Percentiles rank a stretch among this genome's conserved stretches.
phyloP scores from a whole-genome alignment of 768 basidiomycete species.

The Asterophora parasitica region DNA sequence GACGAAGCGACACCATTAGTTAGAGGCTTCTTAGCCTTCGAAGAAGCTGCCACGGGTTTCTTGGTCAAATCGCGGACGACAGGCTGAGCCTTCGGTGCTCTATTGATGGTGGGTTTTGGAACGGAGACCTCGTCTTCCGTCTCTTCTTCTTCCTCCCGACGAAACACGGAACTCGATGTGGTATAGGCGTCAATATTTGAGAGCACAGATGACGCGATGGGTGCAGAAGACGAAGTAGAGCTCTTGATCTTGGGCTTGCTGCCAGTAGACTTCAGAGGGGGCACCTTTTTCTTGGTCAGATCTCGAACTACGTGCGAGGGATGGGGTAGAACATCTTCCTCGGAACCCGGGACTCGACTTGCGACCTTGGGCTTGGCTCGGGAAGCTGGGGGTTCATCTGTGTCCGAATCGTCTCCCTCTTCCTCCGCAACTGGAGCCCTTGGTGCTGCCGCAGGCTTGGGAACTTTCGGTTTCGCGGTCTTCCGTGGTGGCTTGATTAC shows the following conservation, averaged over 20 bases:
- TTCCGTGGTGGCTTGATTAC: conserved; percentile 8
- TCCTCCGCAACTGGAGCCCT: no score
- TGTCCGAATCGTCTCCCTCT: no score
- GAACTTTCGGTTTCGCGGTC: neutral
- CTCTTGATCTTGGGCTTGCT: conserved; percentile 7
- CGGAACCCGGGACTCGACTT: no score
- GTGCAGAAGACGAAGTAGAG: neutral
- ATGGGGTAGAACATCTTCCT: neutral
- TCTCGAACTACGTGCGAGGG: conserved; percentile 14
- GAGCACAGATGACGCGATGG: neutral
- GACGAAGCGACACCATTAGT: neutral
- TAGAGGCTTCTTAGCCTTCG: neutral
- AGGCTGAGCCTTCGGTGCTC: neutral
- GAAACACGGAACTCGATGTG: neutral
- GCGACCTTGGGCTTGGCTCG: neutral
- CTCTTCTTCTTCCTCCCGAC: neutral
- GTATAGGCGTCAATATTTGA: neutral
- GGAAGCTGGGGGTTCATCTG: neutral
- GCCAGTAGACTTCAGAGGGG: neutral
- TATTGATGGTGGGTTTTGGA: neutral
- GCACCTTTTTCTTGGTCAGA: conserved; percentile 16
- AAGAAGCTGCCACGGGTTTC: neutral
- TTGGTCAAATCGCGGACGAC: conserved; percentile 8
- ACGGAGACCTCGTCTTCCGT: neutral
- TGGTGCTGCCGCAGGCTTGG: neutral